Percentiles rank a stretch among this genome's conserved stretches.
These are phyloP conservation scores for Cryomyces antarcticus DNA, from an alignment of 495 filamentous ascomycete genomes.

Conservation along the genomic window DNA sequence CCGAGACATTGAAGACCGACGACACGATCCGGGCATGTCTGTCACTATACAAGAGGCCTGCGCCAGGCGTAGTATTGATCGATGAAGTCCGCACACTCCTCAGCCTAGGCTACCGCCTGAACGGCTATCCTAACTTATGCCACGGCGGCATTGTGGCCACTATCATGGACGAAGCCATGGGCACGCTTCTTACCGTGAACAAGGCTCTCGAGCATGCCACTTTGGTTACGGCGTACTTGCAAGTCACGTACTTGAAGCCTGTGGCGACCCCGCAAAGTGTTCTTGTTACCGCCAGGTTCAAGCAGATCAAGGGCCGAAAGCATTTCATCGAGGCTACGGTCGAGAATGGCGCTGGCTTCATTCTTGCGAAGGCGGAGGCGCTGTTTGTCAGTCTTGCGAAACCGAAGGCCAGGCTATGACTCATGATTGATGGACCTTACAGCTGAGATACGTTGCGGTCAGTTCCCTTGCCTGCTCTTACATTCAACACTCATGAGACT, in stretches of 20 bases:
- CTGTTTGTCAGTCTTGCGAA: slow-evolving; percentile 15
- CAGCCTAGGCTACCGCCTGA: slow-evolving; percentile 32
- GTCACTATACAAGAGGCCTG: slow-evolving; percentile 23
- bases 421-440: no score
- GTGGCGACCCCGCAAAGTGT: slow-evolving; percentile 32
- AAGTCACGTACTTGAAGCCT: slow-evolving; percentile 32
- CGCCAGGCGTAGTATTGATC: slow-evolving; percentile 15
- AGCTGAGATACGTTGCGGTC: no score
- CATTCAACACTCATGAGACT: no score
- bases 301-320: slow-evolving; percentile 16
- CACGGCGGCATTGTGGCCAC: slow-evolving; percentile 43
- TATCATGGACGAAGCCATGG: slow-evolving; percentile 36
- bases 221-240: slow-evolving; percentile 35
- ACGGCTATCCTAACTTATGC: slow-evolving; percentile 33
- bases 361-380: slow-evolving; percentile 16
- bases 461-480: no score
- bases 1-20: slow-evolving; percentile 30
- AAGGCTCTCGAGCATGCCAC: slow-evolving; percentile 6
- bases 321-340: slow-evolving; percentile 13
- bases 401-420: not conserved
- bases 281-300: slow-evolving; percentile 24
- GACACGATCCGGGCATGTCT: slow-evolving; percentile 30
- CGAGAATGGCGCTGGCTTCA: slow-evolving; percentile 14
- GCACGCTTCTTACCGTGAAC: slow-evolving; percentile 29
- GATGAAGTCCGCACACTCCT: slow-evolving; percentile 26